Evolutionary conservation across 345 rosid genomes (phyloP), one percentile per base, ranked within the genome.

Genomic region (Syzygium aromaticum): DNA sequence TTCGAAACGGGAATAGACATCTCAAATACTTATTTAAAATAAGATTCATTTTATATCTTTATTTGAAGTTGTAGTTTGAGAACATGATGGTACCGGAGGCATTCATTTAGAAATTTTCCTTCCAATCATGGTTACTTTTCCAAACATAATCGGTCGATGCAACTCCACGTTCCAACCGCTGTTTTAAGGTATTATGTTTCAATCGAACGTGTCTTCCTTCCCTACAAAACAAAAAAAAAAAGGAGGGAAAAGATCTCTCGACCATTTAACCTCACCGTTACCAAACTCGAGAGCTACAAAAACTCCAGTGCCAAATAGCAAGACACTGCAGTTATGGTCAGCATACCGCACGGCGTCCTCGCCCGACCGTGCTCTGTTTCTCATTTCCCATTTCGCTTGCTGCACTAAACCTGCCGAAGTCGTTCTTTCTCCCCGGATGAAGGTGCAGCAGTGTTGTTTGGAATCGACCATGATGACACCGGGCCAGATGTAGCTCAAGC

Each of bases 41-140:
- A 43, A 43, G 7, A 43, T 43, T 6, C 3, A 43, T 1, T 1
- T 4, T 1, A 5, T 5, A 43, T 43, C 7, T 3, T 43, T 3
- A 6, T 43, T 43, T 43, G 46, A 43, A 0, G 7, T 1, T 7
- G 1, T 43, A 5, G 1, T 43, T 43, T 57, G 6, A 56, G 25
- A 23, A 57, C 7, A 54, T 21, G 11, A 21, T 3, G 3, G 3
- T 0, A 54, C 2, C 5, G 1, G 21, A 54, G 11, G 57, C 7
- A 7, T 0, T 21, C 8, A 54, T 54, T 54, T 21, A 2, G 0
- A 54, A 8, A 2, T 54, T 21, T 54, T 4, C 59, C 7, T 43
- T 43, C 6, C 46, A 6, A 43, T 43, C 46, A 43, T 43, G 1
- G 46, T 43, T 43, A 43, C 46, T 43, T 43, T 43, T 43, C 46